Conservation (phyloP, 2,329 filamentous ascomycete species). For the Colletotrichum aenigma region DNA sequence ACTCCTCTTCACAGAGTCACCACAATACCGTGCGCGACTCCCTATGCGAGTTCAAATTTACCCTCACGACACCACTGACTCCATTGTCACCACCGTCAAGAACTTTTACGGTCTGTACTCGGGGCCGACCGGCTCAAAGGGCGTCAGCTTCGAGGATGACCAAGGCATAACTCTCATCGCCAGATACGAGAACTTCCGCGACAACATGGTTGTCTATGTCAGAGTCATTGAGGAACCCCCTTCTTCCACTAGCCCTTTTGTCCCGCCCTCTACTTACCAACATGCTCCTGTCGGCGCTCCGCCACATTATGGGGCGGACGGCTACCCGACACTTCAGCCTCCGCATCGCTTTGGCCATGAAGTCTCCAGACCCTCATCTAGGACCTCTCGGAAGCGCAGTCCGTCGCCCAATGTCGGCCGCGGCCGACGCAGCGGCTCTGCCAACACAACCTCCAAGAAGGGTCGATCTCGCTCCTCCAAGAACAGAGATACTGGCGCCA, state of each 20-base stretch:
- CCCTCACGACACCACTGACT: constrained; percentile 94
- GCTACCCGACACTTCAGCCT: constrained; percentile 48
- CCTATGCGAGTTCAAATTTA: constrained; percentile 92
- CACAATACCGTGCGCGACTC: constrained; percentile 73
- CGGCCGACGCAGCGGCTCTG: constrained; percentile 79
- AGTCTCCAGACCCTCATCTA: constrained; percentile 71
- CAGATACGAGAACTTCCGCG: constrained; percentile 91
- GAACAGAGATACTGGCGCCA: constrained; percentile 58
- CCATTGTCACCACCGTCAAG: constrained; percentile 97
- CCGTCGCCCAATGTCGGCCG: constrained; percentile 72
- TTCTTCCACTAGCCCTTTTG: constrained; percentile 48
- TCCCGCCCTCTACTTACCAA: constrained; percentile 57
- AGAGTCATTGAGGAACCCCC: constrained; percentile 73
- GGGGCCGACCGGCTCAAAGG: constrained; percentile 69
- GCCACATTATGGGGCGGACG: constrained; percentile 61
- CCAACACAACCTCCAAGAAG: constrained; percentile 67
- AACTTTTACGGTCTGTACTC: constrained; percentile 98
- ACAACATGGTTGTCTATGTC: constrained; percentile 94
- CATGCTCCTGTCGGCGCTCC: constrained; percentile 55
- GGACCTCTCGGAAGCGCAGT: constrained; percentile 77
- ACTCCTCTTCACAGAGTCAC: constrained; percentile 70
- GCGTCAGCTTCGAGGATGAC: constrained; percentile 94
- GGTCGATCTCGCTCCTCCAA: constrained; percentile 72
- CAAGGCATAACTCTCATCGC: constrained; percentile 91
- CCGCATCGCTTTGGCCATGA: constrained; percentile 61